Evolutionary conservation across 108 stramenopile species (phyloP), one percentile per base, ranked within the genome.

Genomic region (Cyclotella sp.): DNA sequence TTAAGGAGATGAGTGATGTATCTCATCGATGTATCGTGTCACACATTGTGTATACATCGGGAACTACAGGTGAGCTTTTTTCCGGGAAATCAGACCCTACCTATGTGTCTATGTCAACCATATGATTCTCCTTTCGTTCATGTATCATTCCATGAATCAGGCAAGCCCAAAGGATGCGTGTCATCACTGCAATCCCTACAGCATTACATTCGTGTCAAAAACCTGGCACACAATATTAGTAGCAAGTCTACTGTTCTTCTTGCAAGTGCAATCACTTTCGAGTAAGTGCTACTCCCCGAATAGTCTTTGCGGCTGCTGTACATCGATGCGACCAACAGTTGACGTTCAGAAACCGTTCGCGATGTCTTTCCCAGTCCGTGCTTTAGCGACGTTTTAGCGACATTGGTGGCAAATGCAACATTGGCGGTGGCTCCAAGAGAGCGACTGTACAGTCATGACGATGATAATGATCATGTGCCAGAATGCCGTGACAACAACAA

Each of bases 11-110:
- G 12, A 12, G 24, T 57, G 12, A 19, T 24, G 22, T 21, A 54
- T 7, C 3, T 34, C 27, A 60, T 26, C 21, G 26, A 7, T 24
- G 67, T 16, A 41, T 74, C 30, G 30, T 91, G 34, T 93, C 92
- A 4, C 94, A 95, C 62, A 84, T 93, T 44, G 96, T 97, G 10
- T 99, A 97, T 79, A 99, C 98, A 0, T 95, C 93, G 19, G 98
- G 98, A 8, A 98, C 97, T 18, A 97, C 97, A 12, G 64, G 64
- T 65, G 45, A 47, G 24, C 19, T 57, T 26, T 8, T 3, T 57
- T 21, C 12, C 3, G 43, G 26, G 6, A 28, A 18, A 14, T 1
- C 5, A 58, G 22, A 14, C 24, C 14, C 27, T 24, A 5, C 22
- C 64, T 24, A 14, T 47, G 2, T 47, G 12, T 0, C 3, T 39